Base-by-base conservation (phyloP, 495 filamentous ascomycete genomes). In the Amphirosellinia nigrospora region DNA sequence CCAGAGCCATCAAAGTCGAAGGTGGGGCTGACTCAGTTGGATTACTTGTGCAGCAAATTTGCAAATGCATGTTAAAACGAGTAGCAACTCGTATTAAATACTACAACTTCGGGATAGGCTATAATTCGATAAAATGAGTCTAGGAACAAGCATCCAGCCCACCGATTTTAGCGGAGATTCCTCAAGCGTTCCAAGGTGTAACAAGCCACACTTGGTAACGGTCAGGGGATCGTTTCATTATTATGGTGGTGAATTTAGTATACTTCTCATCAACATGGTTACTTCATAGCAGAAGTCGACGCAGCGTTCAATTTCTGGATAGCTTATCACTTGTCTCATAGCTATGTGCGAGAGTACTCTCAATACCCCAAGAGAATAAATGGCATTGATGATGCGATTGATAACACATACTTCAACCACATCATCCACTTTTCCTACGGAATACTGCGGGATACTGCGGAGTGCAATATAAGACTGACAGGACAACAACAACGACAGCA, bases 201-300 rank as follows among this genome's bases (percentile, higher is more conserved):
- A 4, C 30, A 16, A 55, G 41, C 55, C 30, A 48, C 41, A 53
- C 21, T 19, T 3, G 16, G 30, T 21, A 50, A 36, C 43, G 10
- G 39, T 46, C 10, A 16, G 21, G 11, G 34, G 13, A 21, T 45
- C 41, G 28, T 50, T 9, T 16, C 8, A n/a, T 58, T 50, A n/a
- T 21, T 39, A 6, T 15, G 50, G 55, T 45, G n/a, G 28, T 58
- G 23, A 19, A 55, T 26, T 58, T 45, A 58, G 13, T 30, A 13
- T 66, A 66, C 38, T 56, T 56, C 45, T 34, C 48, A 53, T 66
- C 34, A 28, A 23, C 4, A 39, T 66, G 28, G 34, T 5, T 39
- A 55, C 11, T 16, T 66, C 34, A 23, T 41, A 8, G 7, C 45
- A 10, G 21, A 21, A 52, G 38, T 34, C 38, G 7, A 58, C 15